phyloP scores from a whole-genome alignment of 176 grass and related monocot genomes.

The Hyparrhenia diplandra region DNA sequence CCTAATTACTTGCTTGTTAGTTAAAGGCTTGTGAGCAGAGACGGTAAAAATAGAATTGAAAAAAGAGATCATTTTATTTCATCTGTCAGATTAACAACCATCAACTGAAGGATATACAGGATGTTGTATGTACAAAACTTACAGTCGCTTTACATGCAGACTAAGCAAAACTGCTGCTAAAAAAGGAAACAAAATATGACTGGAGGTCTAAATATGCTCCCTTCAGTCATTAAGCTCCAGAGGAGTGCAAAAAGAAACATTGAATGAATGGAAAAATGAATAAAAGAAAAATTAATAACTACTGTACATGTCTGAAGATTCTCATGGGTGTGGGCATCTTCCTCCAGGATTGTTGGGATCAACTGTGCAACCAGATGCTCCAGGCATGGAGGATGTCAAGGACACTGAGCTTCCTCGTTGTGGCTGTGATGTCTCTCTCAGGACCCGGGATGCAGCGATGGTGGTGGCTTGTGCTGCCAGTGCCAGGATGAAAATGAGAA shows the following conservation, averaged over 20 bases:
- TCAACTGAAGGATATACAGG: not conserved
- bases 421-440: not conserved
- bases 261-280: not conserved
- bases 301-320: not conserved
- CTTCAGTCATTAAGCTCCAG: not conserved
- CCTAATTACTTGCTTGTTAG: not conserved
- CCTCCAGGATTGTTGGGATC: slow-evolving; percentile 27
- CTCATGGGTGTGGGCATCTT: slow-evolving; percentile 31
- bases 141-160: slow-evolving; percentile 1
- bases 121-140: not conserved
- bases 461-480: not conserved
- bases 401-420: not conserved
- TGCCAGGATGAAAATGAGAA: slow-evolving; percentile 33
- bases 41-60: not conserved
- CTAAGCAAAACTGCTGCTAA: not conserved
- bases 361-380: slow-evolving; percentile 32
- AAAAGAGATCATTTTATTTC: not conserved
- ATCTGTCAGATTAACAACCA: not conserved
- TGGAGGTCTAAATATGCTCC: not conserved
- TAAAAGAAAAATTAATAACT: not conserved
- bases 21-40: too few species aligned
- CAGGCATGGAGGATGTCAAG: slow-evolving; percentile 15
- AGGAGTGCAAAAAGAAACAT: not conserved
- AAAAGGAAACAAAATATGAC: not conserved
- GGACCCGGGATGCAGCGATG: slow-evolving; percentile 26